Conservation (phyloP, 352 stramenopile species). For the Blastocystis sp. region DNA sequence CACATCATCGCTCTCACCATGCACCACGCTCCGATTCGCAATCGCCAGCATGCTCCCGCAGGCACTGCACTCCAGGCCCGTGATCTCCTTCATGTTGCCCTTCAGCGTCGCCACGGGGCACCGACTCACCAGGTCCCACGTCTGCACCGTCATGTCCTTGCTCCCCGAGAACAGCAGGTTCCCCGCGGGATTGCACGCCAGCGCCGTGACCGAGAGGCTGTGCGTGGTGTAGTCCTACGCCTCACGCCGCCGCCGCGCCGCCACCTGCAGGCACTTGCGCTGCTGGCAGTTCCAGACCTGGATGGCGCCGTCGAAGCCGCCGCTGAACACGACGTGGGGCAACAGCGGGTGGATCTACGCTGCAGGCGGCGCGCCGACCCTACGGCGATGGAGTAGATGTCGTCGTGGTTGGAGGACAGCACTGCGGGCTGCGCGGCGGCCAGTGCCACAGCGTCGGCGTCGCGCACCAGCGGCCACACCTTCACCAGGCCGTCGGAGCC, state of each 20-base stretch:
- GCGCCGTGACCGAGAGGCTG: neutral
- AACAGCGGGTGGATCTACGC: neutral
- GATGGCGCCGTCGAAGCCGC: constrained; percentile 31
- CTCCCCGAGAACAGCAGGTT: constrained; percentile 29
- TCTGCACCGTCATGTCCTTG: neutral
- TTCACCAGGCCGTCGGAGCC: neutral
- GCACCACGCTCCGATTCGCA: constrained; percentile 31
- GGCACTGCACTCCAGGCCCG: constrained; percentile 24
- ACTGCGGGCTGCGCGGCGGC: neutral
- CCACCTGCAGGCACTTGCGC: constrained; percentile 4
- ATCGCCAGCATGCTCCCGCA: constrained; percentile 46
- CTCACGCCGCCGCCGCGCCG: neutral
- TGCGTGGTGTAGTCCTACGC: neutral
- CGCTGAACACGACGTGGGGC: neutral
- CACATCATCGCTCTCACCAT: neutral
- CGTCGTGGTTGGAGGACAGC: constrained; percentile 27
- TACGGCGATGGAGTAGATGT: constrained; percentile 2
- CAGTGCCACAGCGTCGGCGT: neutral
- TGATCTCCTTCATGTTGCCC: constrained; percentile 11
- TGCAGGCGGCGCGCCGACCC: too few relatives aligned
- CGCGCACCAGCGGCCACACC: neutral
- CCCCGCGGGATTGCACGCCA: constrained; percentile 50
- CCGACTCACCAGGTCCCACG: constrained; percentile 36
- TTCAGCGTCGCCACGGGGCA: constrained; percentile 4
- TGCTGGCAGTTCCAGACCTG: neutral